These are phyloP conservation scores for Cardamine resedifolia DNA, from an alignment of 345 rosid species.

Conservation along the genomic window DNA sequence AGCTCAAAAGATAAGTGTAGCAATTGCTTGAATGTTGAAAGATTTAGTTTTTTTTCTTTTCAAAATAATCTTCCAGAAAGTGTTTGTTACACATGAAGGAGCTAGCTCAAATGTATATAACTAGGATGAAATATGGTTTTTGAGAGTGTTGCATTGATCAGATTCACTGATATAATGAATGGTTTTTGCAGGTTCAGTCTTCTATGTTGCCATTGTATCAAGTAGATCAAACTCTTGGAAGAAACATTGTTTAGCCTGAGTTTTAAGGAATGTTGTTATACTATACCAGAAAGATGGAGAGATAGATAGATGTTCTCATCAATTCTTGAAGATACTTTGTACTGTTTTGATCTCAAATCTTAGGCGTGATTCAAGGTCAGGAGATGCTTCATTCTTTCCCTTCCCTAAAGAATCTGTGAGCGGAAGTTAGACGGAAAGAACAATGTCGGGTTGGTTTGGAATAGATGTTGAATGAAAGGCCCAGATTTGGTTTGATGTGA, in stretches of 20 bases:
- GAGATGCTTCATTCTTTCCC: conserved; percentile 19
- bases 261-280: conserved; percentile 23
- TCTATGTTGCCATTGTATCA: conserved; percentile 30
- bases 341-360: conserved; percentile 30
- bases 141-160: neutral
- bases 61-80: neutral
- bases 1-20: neutral
- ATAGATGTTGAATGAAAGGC: conserved; percentile 19
- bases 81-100: neutral
- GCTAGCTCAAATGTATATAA: no score
- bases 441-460: conserved; percentile 1
- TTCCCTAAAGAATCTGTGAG: neutral
- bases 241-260: conserved; percentile 21
- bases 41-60: neutral
- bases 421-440: neutral
- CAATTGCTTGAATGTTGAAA: neutral
- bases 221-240: conserved; percentile 27
- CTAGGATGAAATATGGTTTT: neutral
- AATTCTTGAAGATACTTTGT: conserved; percentile 22
- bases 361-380: conserved; percentile 21
- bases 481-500: conserved; percentile 20
- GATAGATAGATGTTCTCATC: conserved; percentile 27
- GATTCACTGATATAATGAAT: neutral
- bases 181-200: conserved; percentile 17
- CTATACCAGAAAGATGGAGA: conserved; percentile 12